Evolutionary conservation across 352 stramenopile genomes (phyloP), one percentile per base, ranked within the genome.

Genomic region (Phytophthora niederhauseri): DNA sequence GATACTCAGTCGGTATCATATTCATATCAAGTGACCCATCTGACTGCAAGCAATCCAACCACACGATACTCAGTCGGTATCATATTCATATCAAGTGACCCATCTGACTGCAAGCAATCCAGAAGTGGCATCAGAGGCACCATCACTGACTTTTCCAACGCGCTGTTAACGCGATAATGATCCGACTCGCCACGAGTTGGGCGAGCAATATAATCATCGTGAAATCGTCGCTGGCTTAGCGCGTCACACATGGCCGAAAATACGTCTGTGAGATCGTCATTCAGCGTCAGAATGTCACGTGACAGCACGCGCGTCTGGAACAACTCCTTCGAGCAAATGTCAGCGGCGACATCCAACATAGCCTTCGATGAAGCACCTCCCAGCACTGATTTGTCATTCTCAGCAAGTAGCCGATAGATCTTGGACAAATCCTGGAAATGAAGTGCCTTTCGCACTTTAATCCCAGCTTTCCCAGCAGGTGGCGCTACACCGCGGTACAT

Each of bases 21-120:
- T 15, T 65, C 43, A 65, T 19, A 14, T 70, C 38, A 19, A 74
- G 45, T 12, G 48, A 69, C 20, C 68, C 73, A 56, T 84, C 66
- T 4, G 36, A 17, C 3, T 81, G 58, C 45, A 78, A 28, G 26
- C 48, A 70, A 49, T 84, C 74, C 34, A 41, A 48, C 26, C 38
- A 17, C 38, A 60, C 49, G 11, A 34, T 45, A 26, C 28, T 36
- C 49, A 15, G 17, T 55, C 6, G 68, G 57, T 3, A 72, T 30
- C 12, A 38, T 45, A 9, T 15, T 65, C 43, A 65, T 19, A 14
- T 70, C 38, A 19, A 74, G 45, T 12, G 48, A 69, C 20, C 68
- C 73, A 56, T 84, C 66, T 4, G 36, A 17, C 3, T 81, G 58
- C 45, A 78, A 28, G 26, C 48, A 70, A 49, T 84, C 74, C 34